phyloP scores from a whole-genome alignment of 2,329 filamentous ascomycete species.

The Aaosphaeria pasadenensis region DNA sequence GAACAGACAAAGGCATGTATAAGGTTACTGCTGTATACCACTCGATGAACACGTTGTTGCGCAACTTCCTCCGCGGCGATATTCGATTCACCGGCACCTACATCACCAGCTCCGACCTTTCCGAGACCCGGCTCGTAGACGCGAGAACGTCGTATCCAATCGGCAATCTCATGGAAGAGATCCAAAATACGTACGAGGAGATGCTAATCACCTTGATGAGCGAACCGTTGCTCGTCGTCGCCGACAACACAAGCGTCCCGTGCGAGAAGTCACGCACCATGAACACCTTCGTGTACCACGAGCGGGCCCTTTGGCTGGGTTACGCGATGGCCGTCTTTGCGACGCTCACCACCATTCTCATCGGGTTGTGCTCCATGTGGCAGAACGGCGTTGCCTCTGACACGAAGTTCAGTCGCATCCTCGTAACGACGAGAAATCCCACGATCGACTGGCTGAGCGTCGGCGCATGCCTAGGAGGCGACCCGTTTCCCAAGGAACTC shows the following conservation, averaged over 20 bases:
- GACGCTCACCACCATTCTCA: constrained; percentile 24
- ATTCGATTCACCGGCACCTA: constrained; percentile 19
- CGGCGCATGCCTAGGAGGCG: constrained; percentile 38
- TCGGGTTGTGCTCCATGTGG: constrained; percentile 31
- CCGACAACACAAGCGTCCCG: constrained; percentile 14
- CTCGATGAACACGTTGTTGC: constrained; percentile 29
- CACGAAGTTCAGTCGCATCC: constrained; percentile 34
- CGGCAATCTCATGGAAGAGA: constrained; percentile 19
- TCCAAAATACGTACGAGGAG: constrained; percentile 35
- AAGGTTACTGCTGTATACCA: constrained; percentile 33
- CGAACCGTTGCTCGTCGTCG: constrained; percentile 29
- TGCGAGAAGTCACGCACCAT: constrained; percentile 25
- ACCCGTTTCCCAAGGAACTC: constrained; percentile 40
- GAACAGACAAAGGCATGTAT: constrained; percentile 20
- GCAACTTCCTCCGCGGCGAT: constrained; percentile 32
- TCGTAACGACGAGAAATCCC: constrained; percentile 37
- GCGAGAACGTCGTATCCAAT: constrained; percentile 25
- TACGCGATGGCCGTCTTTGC: constrained; percentile 32
- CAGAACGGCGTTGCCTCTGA: constrained; percentile 36
- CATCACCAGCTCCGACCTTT: constrained; percentile 32
- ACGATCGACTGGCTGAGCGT: constrained; percentile 39
- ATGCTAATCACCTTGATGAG: constrained; percentile 35
- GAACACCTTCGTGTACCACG: constrained; percentile 31
- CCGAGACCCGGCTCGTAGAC: constrained; percentile 32
- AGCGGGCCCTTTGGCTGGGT: constrained; percentile 31